Evolutionary conservation across 805 yeast genomes (phyloP), one percentile per base, ranked within the genome.

Genomic region (Lipomyces anomalus): DNA sequence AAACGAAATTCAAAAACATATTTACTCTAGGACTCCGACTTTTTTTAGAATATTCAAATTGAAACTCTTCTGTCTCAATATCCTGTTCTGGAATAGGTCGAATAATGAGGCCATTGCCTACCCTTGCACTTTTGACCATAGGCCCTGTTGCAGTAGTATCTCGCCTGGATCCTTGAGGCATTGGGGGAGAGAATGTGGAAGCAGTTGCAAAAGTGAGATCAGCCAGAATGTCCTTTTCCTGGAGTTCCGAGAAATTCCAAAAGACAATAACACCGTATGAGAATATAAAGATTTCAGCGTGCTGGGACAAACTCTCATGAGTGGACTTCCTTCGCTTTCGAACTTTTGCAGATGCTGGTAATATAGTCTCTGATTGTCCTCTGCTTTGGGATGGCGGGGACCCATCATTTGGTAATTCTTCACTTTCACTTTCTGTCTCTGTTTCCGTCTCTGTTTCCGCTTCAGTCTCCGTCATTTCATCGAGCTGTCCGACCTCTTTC

Each of bases 261-360:
- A 92, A 89, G 18, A 92, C 97, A n/a, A 92, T 87, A 11, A 90
- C 95, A 18, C 98, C 98, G 62, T 92, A 92, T 43, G 79, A 80
- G 61, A 90, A 79, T 11, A 92, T 76, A 59, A 92, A 92, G 71
- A 92, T 74, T 59, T 90, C 97, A 0, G 96, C 74, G 44, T 67
- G 68, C 52, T 76, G n/a, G n/a, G n/a, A n/a, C 77, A 3, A 75
- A 66, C 40, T 74, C 20, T 17, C 13, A 17, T 13, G 11, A 13
- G 20, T 17, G 22, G n/a, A n/a, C n/a, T n/a, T n/a, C n/a, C n/a
- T n/a, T n/a, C n/a, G n/a, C n/a, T 26, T 3, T 38, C 42, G n/a
- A 46, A 22, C 43, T 39, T 29, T 22, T 17, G 3, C 32, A n/a
- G n/a, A n/a, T n/a, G 23, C 18, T 3, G 32, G 17, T 35, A 35